A percentile compares a stretch with the other conserved stretches of the same genome.
These are phyloP conservation scores for Chrysoporthe deuterocubensis DNA, from an alignment of 2,329 filamentous ascomycete genomes.

Conservation along the genomic window DNA sequence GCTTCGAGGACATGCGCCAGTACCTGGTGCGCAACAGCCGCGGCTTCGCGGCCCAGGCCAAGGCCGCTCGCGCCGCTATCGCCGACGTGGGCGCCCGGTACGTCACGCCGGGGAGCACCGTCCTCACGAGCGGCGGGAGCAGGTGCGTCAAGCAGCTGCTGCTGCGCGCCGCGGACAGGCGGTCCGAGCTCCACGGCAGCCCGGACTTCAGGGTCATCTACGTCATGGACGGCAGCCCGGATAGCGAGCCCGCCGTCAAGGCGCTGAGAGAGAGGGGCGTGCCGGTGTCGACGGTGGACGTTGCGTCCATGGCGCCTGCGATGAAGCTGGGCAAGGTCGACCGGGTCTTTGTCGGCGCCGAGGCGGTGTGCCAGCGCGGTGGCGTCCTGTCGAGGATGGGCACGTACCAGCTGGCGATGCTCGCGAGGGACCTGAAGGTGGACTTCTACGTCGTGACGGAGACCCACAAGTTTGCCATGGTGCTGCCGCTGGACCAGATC, in stretches of 20 bases:
- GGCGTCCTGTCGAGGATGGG: conserved; percentile 90
- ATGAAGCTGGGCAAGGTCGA: conserved; percentile 70
- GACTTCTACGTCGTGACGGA: conserved; percentile 91
- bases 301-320: conserved; percentile 77
- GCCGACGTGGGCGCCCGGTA: conserved; percentile 79
- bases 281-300: conserved; percentile 79
- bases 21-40: conserved; percentile 86
- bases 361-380: conserved; percentile 92
- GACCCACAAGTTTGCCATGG: conserved; percentile 93
- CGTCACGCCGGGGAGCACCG: conserved; percentile 75
- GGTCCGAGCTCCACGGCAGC: conserved; percentile 57
- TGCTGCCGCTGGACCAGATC: conserved; percentile 81
- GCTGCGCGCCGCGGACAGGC: conserved; percentile 70
- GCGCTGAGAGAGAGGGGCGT: conserved; percentile 75
- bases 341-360: conserved; percentile 69
- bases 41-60: conserved; percentile 84
- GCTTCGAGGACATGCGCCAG: conserved; percentile 81
- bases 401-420: conserved; percentile 80
- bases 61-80: conserved; percentile 82
- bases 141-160: conserved; percentile 82
- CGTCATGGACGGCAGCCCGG: conserved; percentile 62
- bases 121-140: conserved; percentile 90
- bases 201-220: conserved; percentile 82
- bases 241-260: conserved; percentile 72
- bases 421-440: conserved; percentile 68